phyloP scores from a whole-genome alignment of 78 protist species.

The Emiliania huxleyi region DNA sequence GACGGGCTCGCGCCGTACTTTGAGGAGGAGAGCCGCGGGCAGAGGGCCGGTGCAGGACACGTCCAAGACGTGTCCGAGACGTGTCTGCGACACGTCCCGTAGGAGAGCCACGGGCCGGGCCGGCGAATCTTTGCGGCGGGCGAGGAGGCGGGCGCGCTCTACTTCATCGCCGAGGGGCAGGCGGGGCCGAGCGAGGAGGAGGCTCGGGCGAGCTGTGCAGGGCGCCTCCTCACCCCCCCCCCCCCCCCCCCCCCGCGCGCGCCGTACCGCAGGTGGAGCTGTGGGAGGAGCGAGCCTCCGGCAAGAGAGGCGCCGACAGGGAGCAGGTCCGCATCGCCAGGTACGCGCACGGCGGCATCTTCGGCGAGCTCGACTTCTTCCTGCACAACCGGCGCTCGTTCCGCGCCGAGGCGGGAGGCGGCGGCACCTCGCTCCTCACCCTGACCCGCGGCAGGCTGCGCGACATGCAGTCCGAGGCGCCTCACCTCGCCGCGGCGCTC shows the following conservation, averaged over 20 bases:
- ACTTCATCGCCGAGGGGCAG: background rate
- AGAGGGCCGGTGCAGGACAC: no score
- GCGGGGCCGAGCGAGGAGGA: background rate
- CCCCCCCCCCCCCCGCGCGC: background rate
- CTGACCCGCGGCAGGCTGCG: background rate
- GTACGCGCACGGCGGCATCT: background rate
- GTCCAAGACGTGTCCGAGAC: no score
- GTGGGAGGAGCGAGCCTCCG: no score
- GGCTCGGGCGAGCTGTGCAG: background rate
- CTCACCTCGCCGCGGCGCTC: background rate
- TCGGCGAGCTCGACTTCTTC: constrained; percentile 23
- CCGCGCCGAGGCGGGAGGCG: background rate
- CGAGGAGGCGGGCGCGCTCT: background rate
- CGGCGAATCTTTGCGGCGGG: background rate
- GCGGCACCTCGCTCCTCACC: background rate
- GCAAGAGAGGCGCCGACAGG: no score
- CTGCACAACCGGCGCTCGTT: background rate
- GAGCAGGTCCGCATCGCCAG: no score
- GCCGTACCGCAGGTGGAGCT: no score
- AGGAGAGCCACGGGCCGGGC: no score
- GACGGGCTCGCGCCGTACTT: background rate
- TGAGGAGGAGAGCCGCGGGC: no score
- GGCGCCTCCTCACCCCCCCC: background rate
- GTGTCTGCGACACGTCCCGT: no score
- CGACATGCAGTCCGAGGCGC: background rate